These are phyloP conservation scores for Neurospora tetrasperma DNA, from an alignment of 495 filamentous ascomycete species.

Conservation along the genomic window DNA sequence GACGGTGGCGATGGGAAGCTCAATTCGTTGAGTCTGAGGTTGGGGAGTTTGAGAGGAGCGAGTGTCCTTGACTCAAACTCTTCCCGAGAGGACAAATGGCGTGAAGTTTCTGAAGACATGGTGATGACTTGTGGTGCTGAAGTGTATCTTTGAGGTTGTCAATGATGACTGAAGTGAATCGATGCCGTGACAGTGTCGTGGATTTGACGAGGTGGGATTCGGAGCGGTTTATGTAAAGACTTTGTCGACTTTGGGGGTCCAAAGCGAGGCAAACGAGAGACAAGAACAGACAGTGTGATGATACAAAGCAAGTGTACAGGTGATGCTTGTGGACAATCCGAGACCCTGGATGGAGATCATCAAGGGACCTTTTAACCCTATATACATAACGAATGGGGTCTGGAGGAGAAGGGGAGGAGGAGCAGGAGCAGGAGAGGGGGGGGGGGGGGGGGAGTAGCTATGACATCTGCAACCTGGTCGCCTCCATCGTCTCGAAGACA, in stretches of 20 bases:
- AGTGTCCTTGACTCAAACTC: not conserved
- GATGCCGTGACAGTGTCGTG: not conserved
- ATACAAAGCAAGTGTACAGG: slow-evolving; percentile 8
- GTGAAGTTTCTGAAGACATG: not conserved
- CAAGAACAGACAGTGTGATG: not conserved
- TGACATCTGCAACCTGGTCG: not conserved
- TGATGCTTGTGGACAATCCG: not conserved
- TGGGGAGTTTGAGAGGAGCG: not conserved
- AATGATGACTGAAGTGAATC: not conserved
- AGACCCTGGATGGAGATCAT: slow-evolving; percentile 5
- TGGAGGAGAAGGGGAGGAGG: not conserved
- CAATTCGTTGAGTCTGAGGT: not conserved
- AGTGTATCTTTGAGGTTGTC: not conserved
- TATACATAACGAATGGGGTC: not conserved
- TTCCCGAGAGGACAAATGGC: not conserved
- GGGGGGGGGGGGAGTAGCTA: not conserved
- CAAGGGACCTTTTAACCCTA: not conserved
- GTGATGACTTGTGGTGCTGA: not conserved
- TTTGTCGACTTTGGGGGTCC: not conserved
- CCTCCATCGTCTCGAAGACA: not conserved
- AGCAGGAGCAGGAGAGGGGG: not conserved
- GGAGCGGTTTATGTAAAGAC: not conserved
- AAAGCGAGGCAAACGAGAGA: not conserved
- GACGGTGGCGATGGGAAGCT: not conserved
- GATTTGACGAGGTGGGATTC: not conserved